Percentiles rank a stretch among this genome's conserved stretches.
Conservation (phyloP, 2,329 filamentous ascomycete genomes). For the Coniochaeta ligniaria region DNA sequence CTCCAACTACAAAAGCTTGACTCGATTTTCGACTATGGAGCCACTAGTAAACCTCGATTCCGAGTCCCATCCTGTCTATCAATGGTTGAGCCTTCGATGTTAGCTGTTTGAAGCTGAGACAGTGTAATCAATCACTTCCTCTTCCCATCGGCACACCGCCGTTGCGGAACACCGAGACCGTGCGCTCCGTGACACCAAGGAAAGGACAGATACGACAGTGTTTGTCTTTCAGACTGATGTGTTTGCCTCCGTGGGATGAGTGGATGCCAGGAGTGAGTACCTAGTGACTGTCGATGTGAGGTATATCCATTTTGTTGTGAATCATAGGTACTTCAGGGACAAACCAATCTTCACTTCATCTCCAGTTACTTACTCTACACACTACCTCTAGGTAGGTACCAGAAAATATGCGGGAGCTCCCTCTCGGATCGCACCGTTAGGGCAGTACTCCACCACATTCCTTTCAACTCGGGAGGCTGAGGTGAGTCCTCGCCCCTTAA, state of each 20-base stretch:
- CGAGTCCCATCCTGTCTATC: neutral
- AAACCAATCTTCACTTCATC: too few species aligned
- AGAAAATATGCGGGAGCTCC: slow-evolving; percentile 5
- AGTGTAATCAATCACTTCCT: neutral
- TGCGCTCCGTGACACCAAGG: neutral
- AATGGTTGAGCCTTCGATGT: neutral
- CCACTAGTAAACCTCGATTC: neutral
- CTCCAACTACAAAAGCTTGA: neutral
- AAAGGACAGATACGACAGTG: neutral
- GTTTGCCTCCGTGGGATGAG: neutral
- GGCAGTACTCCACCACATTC: slow-evolving; percentile 5
- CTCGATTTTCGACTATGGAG: neutral
- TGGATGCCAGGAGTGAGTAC: neutral
- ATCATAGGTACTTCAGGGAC: too few species aligned
- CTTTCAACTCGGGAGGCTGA: neutral
- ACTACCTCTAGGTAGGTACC: too few species aligned
- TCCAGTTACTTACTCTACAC: too few species aligned
- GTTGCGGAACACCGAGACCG: neutral
- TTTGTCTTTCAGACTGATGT: neutral
- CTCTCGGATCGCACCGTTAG: slow-evolving; percentile 12
- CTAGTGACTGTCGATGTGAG: neutral
- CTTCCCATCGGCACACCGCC: neutral
- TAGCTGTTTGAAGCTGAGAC: neutral
- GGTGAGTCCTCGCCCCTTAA: neutral
- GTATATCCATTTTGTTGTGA: neutral